These are phyloP conservation scores for Primulina huaijiensis DNA, from an alignment of 257 asterid genomes.

Conservation along the genomic window DNA sequence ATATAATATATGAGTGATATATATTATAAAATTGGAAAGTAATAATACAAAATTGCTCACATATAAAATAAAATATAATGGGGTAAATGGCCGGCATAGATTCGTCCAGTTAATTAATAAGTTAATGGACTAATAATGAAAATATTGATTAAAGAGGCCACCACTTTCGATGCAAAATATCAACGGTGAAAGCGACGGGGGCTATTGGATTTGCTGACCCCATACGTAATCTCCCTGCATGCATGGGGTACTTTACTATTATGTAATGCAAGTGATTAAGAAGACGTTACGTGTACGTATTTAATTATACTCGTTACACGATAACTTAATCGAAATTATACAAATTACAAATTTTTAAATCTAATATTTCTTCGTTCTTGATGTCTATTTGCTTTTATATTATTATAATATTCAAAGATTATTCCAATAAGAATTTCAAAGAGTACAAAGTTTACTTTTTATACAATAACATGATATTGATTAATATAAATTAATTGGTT, in stretches of 20 bases:
- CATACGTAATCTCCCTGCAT: neutral
- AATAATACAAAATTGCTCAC: neutral
- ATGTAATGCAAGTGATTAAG: neutral
- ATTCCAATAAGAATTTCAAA: too few species aligned
- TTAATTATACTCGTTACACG: too few species aligned
- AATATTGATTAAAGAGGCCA: neutral
- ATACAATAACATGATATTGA: too few species aligned
- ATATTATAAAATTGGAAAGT: too few species aligned
- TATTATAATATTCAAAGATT: too few species aligned
- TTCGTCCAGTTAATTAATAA: neutral
- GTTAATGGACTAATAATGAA: too few species aligned
- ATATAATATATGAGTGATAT: too few species aligned
- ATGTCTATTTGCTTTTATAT: too few species aligned
- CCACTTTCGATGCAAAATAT: slow-evolving; percentile 7
- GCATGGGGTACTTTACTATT: neutral
- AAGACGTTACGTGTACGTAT: neutral
- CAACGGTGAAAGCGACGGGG: slow-evolving; percentile 5
- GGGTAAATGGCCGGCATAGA: slow-evolving; percentile 28
- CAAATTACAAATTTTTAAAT: too few species aligned
- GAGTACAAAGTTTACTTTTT: too few species aligned
- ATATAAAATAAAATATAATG: neutral
- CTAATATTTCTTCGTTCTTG: too few species aligned
- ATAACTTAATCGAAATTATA: neutral
- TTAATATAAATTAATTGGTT: neutral
- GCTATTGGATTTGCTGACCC: neutral